A percentile compares a stretch with the other conserved stretches of the same genome.
Evolutionary conservation across 805 yeast species (phyloP).

Genomic region (Teunomyces panamensis): DNA sequence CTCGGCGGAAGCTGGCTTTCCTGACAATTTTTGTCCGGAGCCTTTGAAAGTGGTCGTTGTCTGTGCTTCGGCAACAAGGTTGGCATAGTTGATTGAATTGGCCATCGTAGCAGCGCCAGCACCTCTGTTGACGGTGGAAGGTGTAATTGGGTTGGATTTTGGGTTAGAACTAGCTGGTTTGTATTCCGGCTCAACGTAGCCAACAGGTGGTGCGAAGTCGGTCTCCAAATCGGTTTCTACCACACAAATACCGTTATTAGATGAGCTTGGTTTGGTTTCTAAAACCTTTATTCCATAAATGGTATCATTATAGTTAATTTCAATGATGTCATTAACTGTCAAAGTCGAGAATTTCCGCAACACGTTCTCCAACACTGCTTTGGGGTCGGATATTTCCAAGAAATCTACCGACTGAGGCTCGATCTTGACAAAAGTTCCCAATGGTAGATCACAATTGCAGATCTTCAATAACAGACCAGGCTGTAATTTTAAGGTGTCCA

Average conservation of each 20-base stretch:
- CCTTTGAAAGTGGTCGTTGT: constrained; percentile 46
- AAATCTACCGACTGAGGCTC: constrained; percentile 96
- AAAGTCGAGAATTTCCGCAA: constrained; percentile 86
- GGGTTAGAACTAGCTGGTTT: constrained; percentile 40
- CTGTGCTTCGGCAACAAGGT: constrained; percentile 46
- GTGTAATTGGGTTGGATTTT: constrained; percentile 30
- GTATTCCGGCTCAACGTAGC: constrained; percentile 88
- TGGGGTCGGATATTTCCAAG: constrained; percentile 90
- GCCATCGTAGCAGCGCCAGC: constrained; percentile 75
- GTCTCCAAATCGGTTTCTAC: constrained; percentile 96
- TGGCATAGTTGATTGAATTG: constrained; percentile 60
- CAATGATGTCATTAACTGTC: constrained; percentile 80
- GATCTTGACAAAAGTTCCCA: constrained; percentile 84
- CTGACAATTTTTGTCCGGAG: constrained; percentile 69
- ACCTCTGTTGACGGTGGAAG: constrained; percentile 32
- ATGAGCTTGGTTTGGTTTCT: constrained; percentile 78
- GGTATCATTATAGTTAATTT: constrained; percentile 77
- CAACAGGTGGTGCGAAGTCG: constrained; percentile 98
- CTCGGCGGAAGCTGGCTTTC: constrained; percentile 39
- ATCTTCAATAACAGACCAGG: constrained; percentile 84
- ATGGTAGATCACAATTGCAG: constrained; percentile 72
- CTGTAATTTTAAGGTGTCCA: constrained; percentile 65
- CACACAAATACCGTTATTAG: constrained; percentile 75
- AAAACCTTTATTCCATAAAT: constrained; percentile 77
- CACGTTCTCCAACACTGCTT: constrained; percentile 92